phyloP scores from a whole-genome alignment of 1,284 basidiomycete species.

The Rhodotorula sp. region DNA sequence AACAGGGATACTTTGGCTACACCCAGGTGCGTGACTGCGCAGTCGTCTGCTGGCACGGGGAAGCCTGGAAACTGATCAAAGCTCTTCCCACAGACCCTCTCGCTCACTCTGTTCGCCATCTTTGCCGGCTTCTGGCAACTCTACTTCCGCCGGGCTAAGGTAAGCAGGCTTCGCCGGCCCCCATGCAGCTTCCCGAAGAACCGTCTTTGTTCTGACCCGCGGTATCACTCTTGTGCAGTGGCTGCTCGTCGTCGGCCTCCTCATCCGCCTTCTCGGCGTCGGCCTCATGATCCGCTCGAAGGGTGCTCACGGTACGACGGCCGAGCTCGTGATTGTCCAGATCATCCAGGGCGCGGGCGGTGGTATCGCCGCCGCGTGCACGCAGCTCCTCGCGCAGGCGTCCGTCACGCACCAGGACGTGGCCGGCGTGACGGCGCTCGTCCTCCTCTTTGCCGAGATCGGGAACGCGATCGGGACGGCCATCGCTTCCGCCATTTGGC shows the following conservation, averaged over 20 bases:
- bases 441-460: slow-evolving; percentile 74
- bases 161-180: not conserved
- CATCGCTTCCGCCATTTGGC: slow-evolving; percentile 53
- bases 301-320: slow-evolving; percentile 45
- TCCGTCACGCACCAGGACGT: slow-evolving; percentile 56
- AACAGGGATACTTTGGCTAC: slow-evolving; percentile 31
- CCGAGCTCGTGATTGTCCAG: slow-evolving; percentile 53
- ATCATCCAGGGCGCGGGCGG: slow-evolving; percentile 74
- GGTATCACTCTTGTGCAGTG: slow-evolving; percentile 44
- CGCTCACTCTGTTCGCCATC: slow-evolving; percentile 62
- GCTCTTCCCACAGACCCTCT: slow-evolving; percentile 47
- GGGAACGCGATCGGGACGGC: slow-evolving; percentile 68
- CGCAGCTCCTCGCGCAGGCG: slow-evolving; percentile 72
- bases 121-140: slow-evolving; percentile 60
- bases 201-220: slow-evolving; percentile 55
- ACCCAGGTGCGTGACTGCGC: slow-evolving; percentile 45
- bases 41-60: not conserved
- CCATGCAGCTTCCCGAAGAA: not conserved
- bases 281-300: slow-evolving; percentile 58
- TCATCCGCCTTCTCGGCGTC: slow-evolving; percentile 51
- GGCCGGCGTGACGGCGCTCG: slow-evolving; percentile 75
- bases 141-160: slow-evolving; percentile 53
- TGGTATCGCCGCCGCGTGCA: slow-evolving; percentile 67
- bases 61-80: not conserved
- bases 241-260: slow-evolving; percentile 64